Evolutionary conservation across 352 stramenopile genomes (phyloP), one percentile per base, ranked within the genome.

Genomic region (Halophytophthora polymorphica): DNA sequence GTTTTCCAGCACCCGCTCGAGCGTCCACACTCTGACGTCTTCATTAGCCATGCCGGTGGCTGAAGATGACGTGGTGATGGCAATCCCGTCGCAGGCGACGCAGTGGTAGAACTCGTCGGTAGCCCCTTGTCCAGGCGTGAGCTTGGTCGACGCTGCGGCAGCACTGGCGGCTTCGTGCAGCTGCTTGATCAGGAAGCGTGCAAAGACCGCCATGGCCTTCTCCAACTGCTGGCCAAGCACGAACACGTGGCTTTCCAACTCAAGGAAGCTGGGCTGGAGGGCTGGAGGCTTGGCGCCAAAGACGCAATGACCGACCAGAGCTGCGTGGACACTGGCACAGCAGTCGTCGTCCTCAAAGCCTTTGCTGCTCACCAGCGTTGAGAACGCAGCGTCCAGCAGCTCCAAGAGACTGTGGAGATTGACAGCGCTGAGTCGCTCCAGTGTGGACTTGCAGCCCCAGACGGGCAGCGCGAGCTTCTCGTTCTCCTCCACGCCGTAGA

Each of bases 141-240:
- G 58, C 5, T 53, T 46, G 45, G 22, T 19, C 33, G 62, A 66
- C 2, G 6, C 10, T 36, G 23, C 22, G 8, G 41, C 37, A 17
- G 42, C 47, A n/a, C 45, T 62, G 12, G 21, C 19, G n/a, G 17
- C 34, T 59, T 83, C 66, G 15, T 77, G 58, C 35, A 86, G 51
- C 48, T 51, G 48, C 23, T 73, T 77, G 35, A 76, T 42, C 33
- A 82, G 52, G 23, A 80, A 74, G 10, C 72, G 61, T 8, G 69
- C 74, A 44, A 83, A 86, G 14, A 77, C 64, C 23, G 45, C 48
- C 69, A 86, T 83, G 19, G 64, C 53, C 12, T 56, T 66, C 48
- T 86, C 74, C 34, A 83, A 44, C 23, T 72, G 58, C 14, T 53
- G 38, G 4, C 71, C 64, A 14, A 19, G 19, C 1, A 86, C 64